Evolutionary conservation across 371 early-diverging fungal species (phyloP).

Genomic region (Mortierella sp.): DNA sequence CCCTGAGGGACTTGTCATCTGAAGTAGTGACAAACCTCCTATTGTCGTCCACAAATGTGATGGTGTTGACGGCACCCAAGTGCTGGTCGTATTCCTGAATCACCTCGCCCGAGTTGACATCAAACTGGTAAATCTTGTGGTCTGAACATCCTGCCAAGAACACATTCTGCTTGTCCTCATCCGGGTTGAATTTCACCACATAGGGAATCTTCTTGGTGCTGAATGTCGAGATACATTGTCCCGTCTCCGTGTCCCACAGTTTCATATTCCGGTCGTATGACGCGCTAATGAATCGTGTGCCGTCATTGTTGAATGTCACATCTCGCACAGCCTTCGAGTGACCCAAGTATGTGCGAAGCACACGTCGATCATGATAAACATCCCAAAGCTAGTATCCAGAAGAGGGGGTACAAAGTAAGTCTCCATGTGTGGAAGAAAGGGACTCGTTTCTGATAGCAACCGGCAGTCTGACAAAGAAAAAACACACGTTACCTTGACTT

Average conservation of each 20-base stretch:
- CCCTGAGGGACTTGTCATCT: conserved; percentile 96
- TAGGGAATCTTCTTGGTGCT: conserved; percentile 86
- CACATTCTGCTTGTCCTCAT: conserved; percentile 80
- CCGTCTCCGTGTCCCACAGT: conserved; percentile 97
- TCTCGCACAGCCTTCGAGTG: conserved; percentile 95
- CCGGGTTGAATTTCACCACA: conserved; percentile 92
- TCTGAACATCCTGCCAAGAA: conserved; percentile 94
- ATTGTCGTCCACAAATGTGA: conserved; percentile 96
- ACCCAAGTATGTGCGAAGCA: conserved; percentile 88
- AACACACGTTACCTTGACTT: conserved; percentile 79
- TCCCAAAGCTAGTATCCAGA: conserved; percentile 91
- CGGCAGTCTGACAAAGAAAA: no score
- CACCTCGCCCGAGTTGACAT: conserved; percentile 82
- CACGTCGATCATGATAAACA: conserved; percentile 87
- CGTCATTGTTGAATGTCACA: conserved; percentile 90
- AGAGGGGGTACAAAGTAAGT: background rate
- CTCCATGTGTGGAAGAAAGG: no score
- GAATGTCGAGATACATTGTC: conserved; percentile 85
- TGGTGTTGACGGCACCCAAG: conserved; percentile 94
- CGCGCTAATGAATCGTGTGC: conserved; percentile 85
- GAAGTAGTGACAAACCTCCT: conserved; percentile 94
- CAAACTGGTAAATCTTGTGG: conserved; percentile 89
- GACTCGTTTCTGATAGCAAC: no score
- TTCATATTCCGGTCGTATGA: conserved; percentile 93
- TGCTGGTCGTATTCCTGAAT: conserved; percentile 97